These are phyloP conservation scores for Kwoniella mangroviensis DNA, from an alignment of 768 basidiomycete genomes.

Conservation along the genomic window DNA sequence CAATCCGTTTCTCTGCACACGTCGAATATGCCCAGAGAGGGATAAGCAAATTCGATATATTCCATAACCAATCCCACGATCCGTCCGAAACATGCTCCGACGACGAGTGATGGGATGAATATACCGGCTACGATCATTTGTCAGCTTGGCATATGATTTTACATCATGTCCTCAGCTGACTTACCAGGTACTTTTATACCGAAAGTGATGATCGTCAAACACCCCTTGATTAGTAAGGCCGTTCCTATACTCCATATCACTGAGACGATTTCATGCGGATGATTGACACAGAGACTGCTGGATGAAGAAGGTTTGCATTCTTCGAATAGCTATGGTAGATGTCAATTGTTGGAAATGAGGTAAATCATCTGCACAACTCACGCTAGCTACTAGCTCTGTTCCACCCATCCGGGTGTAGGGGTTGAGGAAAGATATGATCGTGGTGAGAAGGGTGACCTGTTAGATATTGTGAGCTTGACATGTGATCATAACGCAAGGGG, in stretches of 20 bases:
- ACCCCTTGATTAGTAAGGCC: slow-evolving; percentile 79
- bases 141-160: slow-evolving; percentile 12
- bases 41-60: slow-evolving; percentile 70
- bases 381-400: slow-evolving; percentile 88
- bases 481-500: neutral
- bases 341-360: neutral
- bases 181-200: slow-evolving; percentile 67
- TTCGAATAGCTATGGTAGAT: slow-evolving; percentile 61
- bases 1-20: slow-evolving; percentile 72
- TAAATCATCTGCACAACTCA: slow-evolving; percentile 60
- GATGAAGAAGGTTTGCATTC: slow-evolving; percentile 74
- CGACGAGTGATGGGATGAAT: slow-evolving; percentile 91
- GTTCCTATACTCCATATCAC: slow-evolving; percentile 71
- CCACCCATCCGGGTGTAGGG: slow-evolving; percentile 92
- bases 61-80: slow-evolving; percentile 82
- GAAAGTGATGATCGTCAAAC: slow-evolving; percentile 83
- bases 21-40: slow-evolving; percentile 67
- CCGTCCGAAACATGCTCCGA: slow-evolving; percentile 90
- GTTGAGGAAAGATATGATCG: slow-evolving; percentile 79
- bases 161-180: neutral
- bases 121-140: slow-evolving; percentile 74
- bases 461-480: slow-evolving; percentile 10
- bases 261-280: slow-evolving; percentile 63
- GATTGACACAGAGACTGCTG: slow-evolving; percentile 71
- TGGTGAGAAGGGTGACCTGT: slow-evolving; percentile 78